Base-by-base conservation (phyloP, 2,329 filamentous ascomycete genomes). In the Alternaria arborescens region DNA sequence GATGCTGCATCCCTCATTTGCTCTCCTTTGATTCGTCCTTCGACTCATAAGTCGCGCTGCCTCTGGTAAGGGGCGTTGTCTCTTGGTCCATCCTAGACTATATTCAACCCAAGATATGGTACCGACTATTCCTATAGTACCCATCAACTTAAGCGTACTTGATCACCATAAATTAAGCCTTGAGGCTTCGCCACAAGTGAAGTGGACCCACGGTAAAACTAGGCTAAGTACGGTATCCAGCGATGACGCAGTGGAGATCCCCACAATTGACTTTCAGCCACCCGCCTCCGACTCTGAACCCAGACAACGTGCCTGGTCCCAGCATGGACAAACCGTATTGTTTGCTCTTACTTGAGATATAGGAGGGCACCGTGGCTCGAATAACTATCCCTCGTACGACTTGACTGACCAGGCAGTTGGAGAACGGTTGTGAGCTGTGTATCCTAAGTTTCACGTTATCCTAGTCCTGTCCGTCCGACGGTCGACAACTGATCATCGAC, bases 221-320 rank as follows among this genome's bases (percentile, higher is more conserved):
- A 52, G 50, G 50, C 50, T 24, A 28, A 22, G n/a, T 41, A 41
- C 22, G 34, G 34, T 6, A 47, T 7, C 14, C 32, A 26, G 22
- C 47, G 16, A 52, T 52, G 36, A 52, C 22, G 50, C 12, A 52
- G 24, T 52, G 50, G 22, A 41, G 50, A 52, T 41, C 50, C 22
- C 50, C 50, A 41, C 50, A 42, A 30, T 8, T 18, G 10, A n/a
- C 43, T 14, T 24, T 18, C 50, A 38, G 34, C 36, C 50, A 52
- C 28, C 43, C 14, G 14, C 16, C 43, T 28, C 7, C 40, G 24
- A 41, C 16, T 41, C 32, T 1, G 20, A 8, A 40, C 36, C 4
- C 36, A 8, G 8, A 16, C 16, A n/a, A 16, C 34, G 14, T n/a
- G 34, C 20, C 12, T 36, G 11, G 22, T 10, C 28, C 28, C 30